phyloP scores from a whole-genome alignment of 148 eudicot genomes.

The Dianthus caryophyllus region DNA sequence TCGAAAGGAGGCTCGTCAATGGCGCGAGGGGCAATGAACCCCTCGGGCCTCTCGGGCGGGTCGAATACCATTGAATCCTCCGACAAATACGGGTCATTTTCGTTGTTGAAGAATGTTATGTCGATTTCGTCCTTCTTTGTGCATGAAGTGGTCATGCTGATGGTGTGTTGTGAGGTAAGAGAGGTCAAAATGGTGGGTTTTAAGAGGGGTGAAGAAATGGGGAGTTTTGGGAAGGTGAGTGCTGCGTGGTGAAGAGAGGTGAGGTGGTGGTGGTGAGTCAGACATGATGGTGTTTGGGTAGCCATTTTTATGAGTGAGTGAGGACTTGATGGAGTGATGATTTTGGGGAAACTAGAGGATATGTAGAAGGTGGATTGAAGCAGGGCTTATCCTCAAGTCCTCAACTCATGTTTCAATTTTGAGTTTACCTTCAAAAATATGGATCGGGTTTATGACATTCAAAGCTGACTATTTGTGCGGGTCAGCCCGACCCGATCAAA shows the following conservation, averaged over 20 bases:
- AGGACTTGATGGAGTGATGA: too few species aligned
- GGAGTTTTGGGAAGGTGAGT: conserved; percentile 11
- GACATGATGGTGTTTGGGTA: too few species aligned
- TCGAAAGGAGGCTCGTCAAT: conserved; percentile 73
- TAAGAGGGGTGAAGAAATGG: conserved; percentile 19
- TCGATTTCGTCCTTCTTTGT: conserved; percentile 34
- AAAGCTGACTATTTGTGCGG: too few species aligned
- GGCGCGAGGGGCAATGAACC: conserved; percentile 43
- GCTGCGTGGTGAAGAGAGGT: neutral
- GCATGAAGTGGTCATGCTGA: too few species aligned
- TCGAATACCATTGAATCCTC: conserved; percentile 44
- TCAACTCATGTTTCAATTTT: too few species aligned
- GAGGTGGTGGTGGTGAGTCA: conserved; percentile 5
- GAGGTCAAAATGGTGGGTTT: conserved; percentile 34
- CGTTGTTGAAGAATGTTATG: conserved; percentile 39
- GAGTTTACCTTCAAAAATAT: too few species aligned
- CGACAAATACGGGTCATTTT: conserved; percentile 24
- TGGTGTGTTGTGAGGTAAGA: conserved; percentile 16
- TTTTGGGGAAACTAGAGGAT: too few species aligned
- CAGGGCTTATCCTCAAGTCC: too few species aligned
- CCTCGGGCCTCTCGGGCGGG: conserved; percentile 68
- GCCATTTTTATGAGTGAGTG: too few species aligned
- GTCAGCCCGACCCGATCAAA: too few species aligned
- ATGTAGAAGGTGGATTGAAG: too few species aligned
- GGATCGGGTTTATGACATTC: too few species aligned